Conservation (phyloP, 495 filamentous ascomycete species). For the Staphylotrichum tortipilum region DNA sequence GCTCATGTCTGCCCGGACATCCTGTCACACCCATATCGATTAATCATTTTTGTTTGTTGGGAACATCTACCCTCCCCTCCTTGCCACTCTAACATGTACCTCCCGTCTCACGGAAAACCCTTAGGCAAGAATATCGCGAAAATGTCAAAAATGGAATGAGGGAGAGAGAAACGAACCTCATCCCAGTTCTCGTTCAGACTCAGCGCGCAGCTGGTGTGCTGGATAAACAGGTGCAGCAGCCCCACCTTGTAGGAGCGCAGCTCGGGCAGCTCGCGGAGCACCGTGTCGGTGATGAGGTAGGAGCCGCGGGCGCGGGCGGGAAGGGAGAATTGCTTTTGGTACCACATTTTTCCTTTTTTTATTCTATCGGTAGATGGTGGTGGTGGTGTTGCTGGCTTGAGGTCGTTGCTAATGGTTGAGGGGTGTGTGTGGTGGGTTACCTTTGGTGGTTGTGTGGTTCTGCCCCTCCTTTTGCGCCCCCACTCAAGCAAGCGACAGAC, state of each 20-base stretch:
- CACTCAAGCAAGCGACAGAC: no score
- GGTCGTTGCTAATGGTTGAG: no score
- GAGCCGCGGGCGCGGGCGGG: constrained; percentile 66
- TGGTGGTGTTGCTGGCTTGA: constrained; percentile 2
- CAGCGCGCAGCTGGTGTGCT: constrained; percentile 83
- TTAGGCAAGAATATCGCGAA: neutral
- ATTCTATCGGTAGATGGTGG: no score
- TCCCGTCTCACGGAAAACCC: no score
- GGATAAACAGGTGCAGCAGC: constrained; percentile 78
- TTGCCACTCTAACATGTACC: no score
- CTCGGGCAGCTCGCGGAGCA: constrained; percentile 62
- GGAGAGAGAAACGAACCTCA: constrained; percentile 44
- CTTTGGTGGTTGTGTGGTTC: no score
- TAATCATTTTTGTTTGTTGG: no score
- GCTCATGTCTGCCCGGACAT: constrained; percentile 71
- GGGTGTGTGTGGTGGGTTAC: no score
- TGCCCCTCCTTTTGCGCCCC: no score
- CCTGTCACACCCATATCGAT: no score
- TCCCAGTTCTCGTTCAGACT: constrained; percentile 88
- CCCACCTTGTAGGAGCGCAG: constrained; percentile 73
- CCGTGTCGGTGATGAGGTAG: constrained; percentile 77
- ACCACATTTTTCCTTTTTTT: constrained; percentile 69
- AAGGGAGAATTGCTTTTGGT: constrained; percentile 71
- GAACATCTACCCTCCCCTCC: no score
- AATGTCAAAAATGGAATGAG: constrained; percentile 30